Evolutionary conservation across 2,329 filamentous ascomycete species (phyloP), one percentile per base, ranked within the genome.

Genomic region (Colletotrichum tropicicola): DNA sequence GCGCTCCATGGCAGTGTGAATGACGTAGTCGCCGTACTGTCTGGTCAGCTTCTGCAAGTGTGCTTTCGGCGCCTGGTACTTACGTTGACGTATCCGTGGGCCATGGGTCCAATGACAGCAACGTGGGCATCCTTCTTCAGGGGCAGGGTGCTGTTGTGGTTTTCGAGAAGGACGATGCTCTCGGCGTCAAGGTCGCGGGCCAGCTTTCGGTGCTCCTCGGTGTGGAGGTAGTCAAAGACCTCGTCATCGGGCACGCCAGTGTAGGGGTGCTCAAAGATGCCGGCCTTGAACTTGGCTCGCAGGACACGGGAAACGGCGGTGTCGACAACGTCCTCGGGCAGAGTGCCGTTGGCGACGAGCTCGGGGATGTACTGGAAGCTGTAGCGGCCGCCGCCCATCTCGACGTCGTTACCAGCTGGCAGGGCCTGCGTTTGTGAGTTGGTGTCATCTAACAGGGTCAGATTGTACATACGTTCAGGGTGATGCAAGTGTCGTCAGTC

Each of bases 351-450:
- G 57, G 86, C 77, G 15, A 93, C 82, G 51, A 93, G 82, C 27
- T 86, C 80, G 6, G 90, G 89, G 54, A 93, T 92, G 35, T 82
- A 85, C 68, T 88, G 82, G 72, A 88, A 91, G 73, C 89, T 92
- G 79, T 87, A 93, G 19, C 88, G 90, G 19, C 91, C 91, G 39
- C 91, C 91, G 12, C 91, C 91, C 91, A 93, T 93, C 71, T 93
- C 91, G 12, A 91, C 84, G 69, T 93, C 91, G 52, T 88, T 91
- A 3, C 91, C 91, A 5, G 90, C 89, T 1, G 87, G 87, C 5
- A 93, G 82, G 8, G 87, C 80, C 77, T 85, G 62, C 13, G 1
- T 10, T 13, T 15, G 32, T 71, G 25, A 71, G 56, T 25, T 25
- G 6, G 1, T 23, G 15, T 37, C 5, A 21, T 44, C 7, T 3